phyloP scores from a whole-genome alignment of 352 stramenopile genomes.

The Phytophthora palmivora region DNA sequence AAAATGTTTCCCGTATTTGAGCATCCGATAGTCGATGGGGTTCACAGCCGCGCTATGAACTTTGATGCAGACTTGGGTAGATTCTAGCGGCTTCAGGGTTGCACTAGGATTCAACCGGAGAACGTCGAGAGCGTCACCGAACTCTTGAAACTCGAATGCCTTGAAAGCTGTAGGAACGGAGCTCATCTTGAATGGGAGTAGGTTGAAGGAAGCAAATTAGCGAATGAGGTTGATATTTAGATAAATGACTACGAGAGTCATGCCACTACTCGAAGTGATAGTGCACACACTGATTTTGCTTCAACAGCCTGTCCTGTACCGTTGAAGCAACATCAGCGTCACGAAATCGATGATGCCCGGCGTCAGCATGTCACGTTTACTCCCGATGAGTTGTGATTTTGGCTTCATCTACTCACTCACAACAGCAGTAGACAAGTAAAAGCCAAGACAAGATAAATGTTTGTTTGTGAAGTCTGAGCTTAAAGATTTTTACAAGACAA shows the following conservation, averaged over 20 bases:
- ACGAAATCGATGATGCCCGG: slow-evolving; percentile 35
- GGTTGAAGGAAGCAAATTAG: not conserved
- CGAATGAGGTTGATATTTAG: not conserved
- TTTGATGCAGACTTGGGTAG: not conserved
- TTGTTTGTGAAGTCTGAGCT: slow-evolving; percentile 1
- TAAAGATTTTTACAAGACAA: slow-evolving; percentile 5
- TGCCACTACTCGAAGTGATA: no score
- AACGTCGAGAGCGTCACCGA: not conserved
- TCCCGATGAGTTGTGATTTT: not conserved
- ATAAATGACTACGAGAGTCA: no score
- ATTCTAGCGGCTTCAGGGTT: not conserved
- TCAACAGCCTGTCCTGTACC: no score
- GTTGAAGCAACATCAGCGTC: not conserved
- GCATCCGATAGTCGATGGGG: not conserved
- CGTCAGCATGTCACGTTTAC: slow-evolving; percentile 16
- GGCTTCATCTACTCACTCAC: not conserved
- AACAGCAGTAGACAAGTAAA: not conserved
- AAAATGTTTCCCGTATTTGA: not conserved
- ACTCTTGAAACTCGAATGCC: slow-evolving; percentile 29
- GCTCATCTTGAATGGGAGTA: not conserved
- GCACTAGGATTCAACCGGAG: not conserved
- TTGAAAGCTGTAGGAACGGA: slow-evolving; percentile 10
- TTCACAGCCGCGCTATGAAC: not conserved
- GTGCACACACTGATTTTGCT: no score
- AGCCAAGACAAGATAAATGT: no score